These are phyloP conservation scores for Hsuehochloa calcarea DNA, from an alignment of 176 grass and related monocot genomes.

Conservation along the genomic window DNA sequence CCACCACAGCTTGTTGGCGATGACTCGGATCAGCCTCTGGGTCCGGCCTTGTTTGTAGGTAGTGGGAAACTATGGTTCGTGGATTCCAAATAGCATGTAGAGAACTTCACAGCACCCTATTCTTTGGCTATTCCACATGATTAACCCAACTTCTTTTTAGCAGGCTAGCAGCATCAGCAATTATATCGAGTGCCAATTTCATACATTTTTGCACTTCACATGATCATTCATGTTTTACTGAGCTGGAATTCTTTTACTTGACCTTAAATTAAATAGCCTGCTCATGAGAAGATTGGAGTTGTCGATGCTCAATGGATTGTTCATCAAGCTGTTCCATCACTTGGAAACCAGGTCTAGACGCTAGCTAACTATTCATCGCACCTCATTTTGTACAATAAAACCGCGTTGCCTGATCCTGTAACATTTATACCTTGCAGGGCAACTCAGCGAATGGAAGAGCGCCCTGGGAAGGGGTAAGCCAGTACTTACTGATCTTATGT, in stretches of 20 bases:
- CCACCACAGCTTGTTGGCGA: not conserved
- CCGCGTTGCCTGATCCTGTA: constrained; percentile 1
- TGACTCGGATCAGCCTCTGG: not conserved
- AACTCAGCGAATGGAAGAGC: constrained; percentile 71
- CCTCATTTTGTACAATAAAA: not conserved
- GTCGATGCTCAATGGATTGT: constrained; percentile 99
- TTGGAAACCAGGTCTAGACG: constrained; percentile 78
- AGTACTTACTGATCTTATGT: not conserved
- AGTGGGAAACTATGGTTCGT: not conserved
- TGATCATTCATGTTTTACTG: constrained; percentile 5
- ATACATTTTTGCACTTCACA: not conserved
- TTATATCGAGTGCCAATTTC: not conserved
- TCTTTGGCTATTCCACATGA: not conserved
- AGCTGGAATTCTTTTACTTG: constrained; percentile 17
- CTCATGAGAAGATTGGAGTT: constrained; percentile 98
- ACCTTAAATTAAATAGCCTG: constrained; percentile 63
- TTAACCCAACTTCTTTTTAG: not conserved
- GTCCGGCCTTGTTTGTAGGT: not conserved
- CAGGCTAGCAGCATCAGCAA: not conserved
- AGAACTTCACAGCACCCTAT: not conserved
- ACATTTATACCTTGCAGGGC: constrained; percentile 47
- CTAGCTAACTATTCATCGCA: not conserved
- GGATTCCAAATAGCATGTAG: not conserved
- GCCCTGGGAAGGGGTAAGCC: constrained; percentile 91
- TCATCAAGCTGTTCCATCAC: constrained; percentile 88